Conservation (phyloP, 192 early-diverging fungal genomes). For the Backusella liffmaniae region DNA sequence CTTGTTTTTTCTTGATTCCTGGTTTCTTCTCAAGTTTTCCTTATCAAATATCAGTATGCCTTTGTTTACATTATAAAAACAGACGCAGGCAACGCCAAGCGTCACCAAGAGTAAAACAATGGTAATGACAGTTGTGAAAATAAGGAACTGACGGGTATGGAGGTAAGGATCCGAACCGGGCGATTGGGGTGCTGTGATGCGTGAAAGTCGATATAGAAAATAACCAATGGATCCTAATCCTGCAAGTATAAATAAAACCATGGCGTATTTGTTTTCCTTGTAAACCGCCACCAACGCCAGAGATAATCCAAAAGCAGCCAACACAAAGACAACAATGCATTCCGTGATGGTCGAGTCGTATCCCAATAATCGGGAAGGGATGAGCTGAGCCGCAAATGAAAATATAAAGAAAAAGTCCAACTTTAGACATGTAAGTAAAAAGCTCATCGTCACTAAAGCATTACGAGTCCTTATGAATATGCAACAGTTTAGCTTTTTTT, state of each 20-base stretch:
- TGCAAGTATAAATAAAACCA: constrained; percentile 20
- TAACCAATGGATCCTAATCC: constrained; percentile 22
- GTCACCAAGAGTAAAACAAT: constrained; percentile 22
- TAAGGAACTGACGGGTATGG: constrained; percentile 41
- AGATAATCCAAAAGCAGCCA: constrained; percentile 24
- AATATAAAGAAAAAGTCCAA: constrained; percentile 45
- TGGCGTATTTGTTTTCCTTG: constrained; percentile 35
- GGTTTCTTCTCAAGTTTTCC: neutral
- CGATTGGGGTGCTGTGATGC: constrained; percentile 1
- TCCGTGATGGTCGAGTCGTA: constrained; percentile 31
- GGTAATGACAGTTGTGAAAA: constrained; percentile 35
- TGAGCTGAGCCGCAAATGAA: constrained; percentile 43
- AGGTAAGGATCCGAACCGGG: constrained; percentile 34
- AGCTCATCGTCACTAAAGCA: constrained; percentile 30
- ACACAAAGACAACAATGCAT: constrained; percentile 35
- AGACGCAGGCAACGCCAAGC: constrained; percentile 11
- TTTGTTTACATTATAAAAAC: constrained; percentile 9
- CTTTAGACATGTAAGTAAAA: constrained; percentile 44
- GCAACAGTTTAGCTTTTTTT: neutral
- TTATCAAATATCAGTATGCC: constrained; percentile 1
- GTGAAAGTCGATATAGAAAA: constrained; percentile 29
- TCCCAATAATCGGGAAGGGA: constrained; percentile 36
- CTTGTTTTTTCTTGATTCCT: neutral
- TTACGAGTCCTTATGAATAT: constrained; percentile 13
- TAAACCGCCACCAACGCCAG: constrained; percentile 29